A percentile compares a stretch with the other conserved stretches of the same genome.
phyloP scores from a whole-genome alignment of 139 green algal genomes.

The Asterochloris erici region DNA sequence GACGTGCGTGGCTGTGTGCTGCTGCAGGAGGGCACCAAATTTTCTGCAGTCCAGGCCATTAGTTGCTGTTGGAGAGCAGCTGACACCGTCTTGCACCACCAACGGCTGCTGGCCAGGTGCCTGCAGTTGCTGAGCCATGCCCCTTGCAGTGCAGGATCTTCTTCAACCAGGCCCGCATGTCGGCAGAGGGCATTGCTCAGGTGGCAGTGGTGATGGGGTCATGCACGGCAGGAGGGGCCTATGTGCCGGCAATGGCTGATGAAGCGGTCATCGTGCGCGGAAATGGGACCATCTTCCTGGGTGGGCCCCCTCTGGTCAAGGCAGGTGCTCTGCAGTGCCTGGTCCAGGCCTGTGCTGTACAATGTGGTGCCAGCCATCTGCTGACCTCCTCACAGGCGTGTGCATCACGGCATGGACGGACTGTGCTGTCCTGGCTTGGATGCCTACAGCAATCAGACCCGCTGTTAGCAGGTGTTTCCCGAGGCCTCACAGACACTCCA shows the following conservation, averaged over 20 bases:
- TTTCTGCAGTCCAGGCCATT: too few species aligned
- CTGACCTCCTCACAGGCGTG: too few species aligned
- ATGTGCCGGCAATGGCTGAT: constrained; percentile 72
- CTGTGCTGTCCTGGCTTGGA: too few species aligned
- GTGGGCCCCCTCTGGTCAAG: constrained; percentile 60
- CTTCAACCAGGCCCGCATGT: constrained; percentile 79
- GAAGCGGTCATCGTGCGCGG: constrained; percentile 77
- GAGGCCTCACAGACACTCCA: too few species aligned
- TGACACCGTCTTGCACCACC: too few species aligned
- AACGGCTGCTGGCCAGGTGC: too few species aligned
- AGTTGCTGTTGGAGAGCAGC: too few species aligned
- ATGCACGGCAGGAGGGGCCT: constrained; percentile 91
- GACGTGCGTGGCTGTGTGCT: too few species aligned
- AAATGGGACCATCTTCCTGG: constrained; percentile 81
- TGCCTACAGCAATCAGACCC: too few species aligned
- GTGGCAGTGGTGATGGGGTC: constrained; percentile 88
- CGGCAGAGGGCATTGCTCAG: constrained; percentile 76
- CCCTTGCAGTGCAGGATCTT: constrained; percentile 17
- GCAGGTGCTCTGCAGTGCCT: constrained; percentile 30
- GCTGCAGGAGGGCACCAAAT: too few species aligned
- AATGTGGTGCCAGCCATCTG: not conserved
- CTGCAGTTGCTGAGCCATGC: not conserved
- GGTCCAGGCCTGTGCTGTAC: not conserved
- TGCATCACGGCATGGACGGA: too few species aligned
- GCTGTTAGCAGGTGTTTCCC: too few species aligned